Percentiles rank a stretch among this genome's conserved stretches.
phyloP scores from a whole-genome alignment of 1,139 yeast genomes.

The Candida neerlandica region DNA sequence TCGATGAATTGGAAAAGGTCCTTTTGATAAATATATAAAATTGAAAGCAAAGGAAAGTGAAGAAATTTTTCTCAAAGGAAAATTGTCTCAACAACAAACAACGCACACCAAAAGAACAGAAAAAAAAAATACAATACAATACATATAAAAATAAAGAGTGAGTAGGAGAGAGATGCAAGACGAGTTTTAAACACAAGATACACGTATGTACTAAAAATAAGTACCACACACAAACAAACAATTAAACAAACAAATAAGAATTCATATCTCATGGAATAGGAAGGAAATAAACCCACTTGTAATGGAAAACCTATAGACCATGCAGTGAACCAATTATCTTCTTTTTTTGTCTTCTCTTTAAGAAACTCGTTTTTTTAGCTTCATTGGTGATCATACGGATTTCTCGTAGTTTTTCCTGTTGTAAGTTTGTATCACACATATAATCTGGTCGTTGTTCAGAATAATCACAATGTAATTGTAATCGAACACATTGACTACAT shows the following conservation, averaged over 20 bases:
- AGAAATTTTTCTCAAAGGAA: neutral
- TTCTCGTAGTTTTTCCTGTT: conserved; percentile 48
- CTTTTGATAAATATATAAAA: neutral
- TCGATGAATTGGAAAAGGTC: neutral
- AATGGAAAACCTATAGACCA: no score
- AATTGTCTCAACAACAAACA: neutral
- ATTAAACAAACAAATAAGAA: neutral
- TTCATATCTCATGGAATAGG: neutral
- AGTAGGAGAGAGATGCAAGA: neutral
- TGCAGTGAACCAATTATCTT: neutral
- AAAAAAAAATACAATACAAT: neutral
- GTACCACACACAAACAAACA: neutral
- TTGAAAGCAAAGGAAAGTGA: neutral
- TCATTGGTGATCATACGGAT: conserved; percentile 31
- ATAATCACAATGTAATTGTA: conserved; percentile 56
- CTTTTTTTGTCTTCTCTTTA: neutral
- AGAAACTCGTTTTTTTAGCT: neutral
- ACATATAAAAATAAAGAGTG: neutral
- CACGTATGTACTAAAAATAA: neutral
- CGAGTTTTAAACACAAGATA: neutral
- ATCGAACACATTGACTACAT: conserved; percentile 56
- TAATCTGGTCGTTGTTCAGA: conserved; percentile 56
- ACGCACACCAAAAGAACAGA: neutral
- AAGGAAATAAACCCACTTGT: no score
- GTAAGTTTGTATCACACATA: conserved; percentile 46